Evolutionary conservation across 2,329 filamentous ascomycete species (phyloP).

Genomic region (Fusarium mexicanum): DNA sequence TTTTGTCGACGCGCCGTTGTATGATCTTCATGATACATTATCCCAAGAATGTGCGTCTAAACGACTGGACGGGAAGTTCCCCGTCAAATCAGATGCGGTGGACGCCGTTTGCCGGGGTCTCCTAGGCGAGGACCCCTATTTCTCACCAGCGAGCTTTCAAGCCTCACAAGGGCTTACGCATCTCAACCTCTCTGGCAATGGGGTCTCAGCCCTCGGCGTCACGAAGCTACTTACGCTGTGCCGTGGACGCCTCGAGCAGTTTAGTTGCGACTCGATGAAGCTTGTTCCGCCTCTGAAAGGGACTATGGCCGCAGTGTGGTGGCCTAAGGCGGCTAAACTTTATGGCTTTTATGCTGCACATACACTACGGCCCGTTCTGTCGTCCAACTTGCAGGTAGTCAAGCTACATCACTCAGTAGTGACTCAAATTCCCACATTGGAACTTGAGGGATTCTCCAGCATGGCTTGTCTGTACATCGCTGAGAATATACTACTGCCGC

Average conservation of each 20-base stretch:
- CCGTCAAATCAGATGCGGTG: constrained; percentile 42
- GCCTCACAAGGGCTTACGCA: constrained; percentile 58
- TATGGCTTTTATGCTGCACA: constrained; percentile 57
- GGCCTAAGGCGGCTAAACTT: constrained; percentile 48
- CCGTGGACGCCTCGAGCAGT: constrained; percentile 59
- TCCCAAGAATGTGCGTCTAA: constrained; percentile 38
- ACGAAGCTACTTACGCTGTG: constrained; percentile 54
- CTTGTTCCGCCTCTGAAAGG: constrained; percentile 39
- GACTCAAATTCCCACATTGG: constrained; percentile 61
- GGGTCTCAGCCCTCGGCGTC: constrained; percentile 56
- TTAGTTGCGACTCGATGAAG: constrained; percentile 60
- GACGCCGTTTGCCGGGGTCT: constrained; percentile 41
- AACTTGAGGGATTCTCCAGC: constrained; percentile 49
- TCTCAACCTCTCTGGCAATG: constrained; percentile 62
- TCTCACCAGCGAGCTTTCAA: constrained; percentile 33
- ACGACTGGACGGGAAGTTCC: constrained; percentile 46
- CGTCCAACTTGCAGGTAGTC: constrained; percentile 62
- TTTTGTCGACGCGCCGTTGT: constrained; percentile 58
- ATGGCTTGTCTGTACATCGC: constrained; percentile 53
- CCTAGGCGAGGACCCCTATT: constrained; percentile 36
- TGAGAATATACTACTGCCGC: constrained; percentile 56
- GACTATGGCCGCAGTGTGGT: constrained; percentile 39
- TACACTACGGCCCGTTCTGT: constrained; percentile 62
- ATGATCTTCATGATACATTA: constrained; percentile 32
- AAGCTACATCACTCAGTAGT: constrained; percentile 69